Percentiles rank a stretch among this genome's conserved stretches.
phyloP scores from a whole-genome alignment of 2,329 filamentous ascomycete genomes.

The Colletotrichum sp. region DNA sequence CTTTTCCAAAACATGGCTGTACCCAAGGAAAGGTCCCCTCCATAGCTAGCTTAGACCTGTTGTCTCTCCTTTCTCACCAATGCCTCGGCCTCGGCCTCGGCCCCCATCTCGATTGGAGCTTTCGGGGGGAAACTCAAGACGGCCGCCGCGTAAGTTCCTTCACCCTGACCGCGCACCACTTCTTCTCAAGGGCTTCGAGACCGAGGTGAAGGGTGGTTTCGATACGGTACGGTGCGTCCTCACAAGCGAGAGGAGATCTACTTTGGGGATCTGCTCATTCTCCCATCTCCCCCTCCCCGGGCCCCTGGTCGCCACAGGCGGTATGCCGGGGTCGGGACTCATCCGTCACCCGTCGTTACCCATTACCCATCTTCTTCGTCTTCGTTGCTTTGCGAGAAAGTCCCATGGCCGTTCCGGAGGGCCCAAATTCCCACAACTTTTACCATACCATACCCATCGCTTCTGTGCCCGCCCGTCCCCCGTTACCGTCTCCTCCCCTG shows the following conservation, averaged over 20 bases:
- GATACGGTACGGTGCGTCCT: background rate
- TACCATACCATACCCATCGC: background rate
- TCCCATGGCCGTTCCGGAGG: background rate
- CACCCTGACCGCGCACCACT: background rate
- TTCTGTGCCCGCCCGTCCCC: conserved; percentile 5
- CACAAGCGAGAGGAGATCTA: background rate
- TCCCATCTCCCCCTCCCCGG: background rate
- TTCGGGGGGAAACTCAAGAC: background rate
- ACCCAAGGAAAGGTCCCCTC: background rate
- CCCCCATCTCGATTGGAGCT: background rate
- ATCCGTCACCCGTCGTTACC: conserved; percentile 4
- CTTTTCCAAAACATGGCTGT: conserved; percentile 4
- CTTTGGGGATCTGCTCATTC: conserved; percentile 10
- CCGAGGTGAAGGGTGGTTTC: background rate
- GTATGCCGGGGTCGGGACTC: conserved; percentile 5
- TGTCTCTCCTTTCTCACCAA: background rate
- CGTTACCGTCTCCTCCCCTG: background rate
- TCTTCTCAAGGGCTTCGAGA: background rate
- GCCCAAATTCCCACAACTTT: background rate
- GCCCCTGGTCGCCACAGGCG: background rate
- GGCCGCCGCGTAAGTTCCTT: background rate
- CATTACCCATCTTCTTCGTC: background rate
- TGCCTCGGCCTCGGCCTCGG: background rate
- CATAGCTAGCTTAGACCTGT: background rate
- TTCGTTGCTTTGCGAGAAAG: background rate